Percentiles rank a stretch among this genome's conserved stretches.
phyloP scores from a whole-genome alignment of 2,329 filamentous ascomycete species.

The Exutisphaerella laricina region DNA sequence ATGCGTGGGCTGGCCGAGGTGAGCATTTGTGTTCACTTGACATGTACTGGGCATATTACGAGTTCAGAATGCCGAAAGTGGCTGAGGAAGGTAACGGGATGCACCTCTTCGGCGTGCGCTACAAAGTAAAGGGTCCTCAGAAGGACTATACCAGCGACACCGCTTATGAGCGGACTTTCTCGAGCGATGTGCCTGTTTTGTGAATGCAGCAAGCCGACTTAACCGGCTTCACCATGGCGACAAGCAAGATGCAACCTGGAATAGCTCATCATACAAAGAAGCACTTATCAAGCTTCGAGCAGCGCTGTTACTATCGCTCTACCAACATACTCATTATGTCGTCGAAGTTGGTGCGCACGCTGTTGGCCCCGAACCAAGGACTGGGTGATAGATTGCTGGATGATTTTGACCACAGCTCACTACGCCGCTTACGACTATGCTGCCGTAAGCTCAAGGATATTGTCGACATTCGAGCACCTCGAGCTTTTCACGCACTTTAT shows the following conservation, averaged over 20 bases:
- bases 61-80: conserved; percentile 47
- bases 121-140: conserved; percentile 35
- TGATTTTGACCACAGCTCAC: background rate
- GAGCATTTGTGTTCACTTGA: conserved; percentile 67
- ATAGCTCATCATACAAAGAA: too few relatives aligned
- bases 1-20: conserved; percentile 57
- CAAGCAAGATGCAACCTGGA: too few relatives aligned
- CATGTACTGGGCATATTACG: conserved; percentile 64
- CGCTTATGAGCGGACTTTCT: conserved; percentile 29
- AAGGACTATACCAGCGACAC: conserved; percentile 37
- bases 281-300: background rate
- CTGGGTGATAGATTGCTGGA: conserved; percentile 2
- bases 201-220: conserved; percentile 5
- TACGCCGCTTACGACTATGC: background rate
- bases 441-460: conserved; percentile 9
- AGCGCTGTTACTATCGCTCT: background rate
- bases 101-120: conserved; percentile 34
- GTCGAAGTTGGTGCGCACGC: conserved; percentile 2
- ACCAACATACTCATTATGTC: background rate
- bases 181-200: conserved; percentile 13
- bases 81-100: conserved; percentile 23
- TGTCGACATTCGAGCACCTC: conserved; percentile 10
- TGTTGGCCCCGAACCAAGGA: background rate
- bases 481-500: conserved; percentile 17
- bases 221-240: too few relatives aligned